Evolutionary conservation across 225 moss, liverwort and hornwort species (phyloP).

Genomic region (Anthoceros angustus): DNA sequence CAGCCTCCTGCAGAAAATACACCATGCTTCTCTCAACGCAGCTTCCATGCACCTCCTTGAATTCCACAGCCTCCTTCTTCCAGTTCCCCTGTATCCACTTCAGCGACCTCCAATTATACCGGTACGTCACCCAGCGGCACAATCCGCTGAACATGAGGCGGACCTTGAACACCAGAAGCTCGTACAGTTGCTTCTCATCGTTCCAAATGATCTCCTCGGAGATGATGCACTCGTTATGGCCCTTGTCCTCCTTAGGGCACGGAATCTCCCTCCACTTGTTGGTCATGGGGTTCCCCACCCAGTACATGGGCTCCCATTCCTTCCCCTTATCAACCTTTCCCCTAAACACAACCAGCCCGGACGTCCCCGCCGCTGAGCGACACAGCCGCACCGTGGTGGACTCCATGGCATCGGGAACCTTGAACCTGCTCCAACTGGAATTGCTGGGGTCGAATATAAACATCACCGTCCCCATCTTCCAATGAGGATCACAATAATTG

Average conservation of each 20-base stretch:
- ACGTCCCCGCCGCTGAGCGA: background rate
- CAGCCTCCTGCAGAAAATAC: background rate
- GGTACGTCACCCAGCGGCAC: slow-evolving; percentile 4
- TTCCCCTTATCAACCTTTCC: background rate
- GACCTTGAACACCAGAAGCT: slow-evolving; percentile 1
- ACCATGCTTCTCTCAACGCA: background rate
- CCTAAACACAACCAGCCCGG: background rate
- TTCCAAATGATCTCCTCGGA: slow-evolving; percentile 1
- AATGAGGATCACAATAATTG: background rate
- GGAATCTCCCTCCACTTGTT: slow-evolving; percentile 5
- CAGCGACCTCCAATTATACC: slow-evolving; percentile 2
- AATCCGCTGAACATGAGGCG: background rate
- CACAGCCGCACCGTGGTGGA: slow-evolving; percentile 2
- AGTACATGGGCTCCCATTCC: background rate
- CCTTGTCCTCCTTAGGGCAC: background rate
- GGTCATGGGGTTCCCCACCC: slow-evolving; percentile 4
- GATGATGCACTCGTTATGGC: slow-evolving; percentile 4
- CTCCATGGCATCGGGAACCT: background rate
- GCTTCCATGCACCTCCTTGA: slow-evolving; percentile 2
- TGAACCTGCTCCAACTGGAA: background rate
- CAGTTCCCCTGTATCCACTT: slow-evolving; percentile 2
- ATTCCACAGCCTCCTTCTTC: background rate
- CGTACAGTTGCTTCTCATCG: slow-evolving; percentile 2
- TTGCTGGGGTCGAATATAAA: background rate
- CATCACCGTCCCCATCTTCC: background rate